Base-by-base conservation (phyloP, 2,329 filamentous ascomycete species). In the Hypoxylon sp. region DNA sequence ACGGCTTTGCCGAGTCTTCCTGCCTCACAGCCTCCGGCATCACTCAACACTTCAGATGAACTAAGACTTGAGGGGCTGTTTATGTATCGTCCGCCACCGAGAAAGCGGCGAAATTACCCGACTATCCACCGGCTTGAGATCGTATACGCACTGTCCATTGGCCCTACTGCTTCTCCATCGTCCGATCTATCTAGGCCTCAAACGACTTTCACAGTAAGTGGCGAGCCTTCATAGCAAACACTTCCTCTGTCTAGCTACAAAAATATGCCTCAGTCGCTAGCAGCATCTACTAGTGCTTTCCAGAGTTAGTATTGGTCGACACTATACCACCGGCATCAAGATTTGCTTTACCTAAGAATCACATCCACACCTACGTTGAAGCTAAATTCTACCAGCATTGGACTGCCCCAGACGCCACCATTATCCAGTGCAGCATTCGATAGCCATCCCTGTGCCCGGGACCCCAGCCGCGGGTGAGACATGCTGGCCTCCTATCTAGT, bases 331-430 rank as follows among this genome's bases (percentile, higher is more conserved):
- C 36, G 28, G 32, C 21, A 48, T 51, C 23, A 43, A 11, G n/a
- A 50, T 52, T 68, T 60, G 41, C 43, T 64, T 64, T 66, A 38
- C 13, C 25, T 48, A 57, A 63, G 32, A 58, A 46, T n/a, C 58
- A 17, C 52, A 28, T 60, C 61, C 57, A 19, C 28, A 59, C 60
- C 38, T 32, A 19, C 45, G 48, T 66, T 60, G 49, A 70, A 66
- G 64, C 70, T 66, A 70, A 58, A 41, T 9, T 43, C 49, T 19
- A 41, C 53, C 50, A 69, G 48, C 64, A 65, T 72, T 72, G 53
- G 55, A 52, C 63, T 56, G 63, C 71, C 65, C 65, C 63, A 63
- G 68, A 74, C 69, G 68, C 71, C 72, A 74, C 67, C 43, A 14
- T 45, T 51, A 55, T 67, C 63, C 59, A 65, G 56, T 65, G 46